A percentile compares a stretch with the other conserved stretches of the same genome.
These are phyloP conservation scores for Ceratocystis papillata DNA, from an alignment of 2,329 filamentous ascomycete species.

Conservation along the genomic window DNA sequence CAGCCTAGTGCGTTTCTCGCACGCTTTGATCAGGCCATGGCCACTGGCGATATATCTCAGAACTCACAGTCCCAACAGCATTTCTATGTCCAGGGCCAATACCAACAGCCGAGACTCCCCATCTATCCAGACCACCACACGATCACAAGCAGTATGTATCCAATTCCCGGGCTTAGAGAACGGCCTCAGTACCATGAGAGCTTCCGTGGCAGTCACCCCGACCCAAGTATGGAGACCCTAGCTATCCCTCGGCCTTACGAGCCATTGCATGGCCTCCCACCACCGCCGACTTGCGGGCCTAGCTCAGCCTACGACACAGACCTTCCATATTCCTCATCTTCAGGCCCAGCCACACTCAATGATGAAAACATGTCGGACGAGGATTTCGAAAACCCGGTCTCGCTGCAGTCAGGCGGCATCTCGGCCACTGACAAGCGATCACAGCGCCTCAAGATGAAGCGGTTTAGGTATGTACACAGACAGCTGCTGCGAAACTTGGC, in stretches of 20 bases:
- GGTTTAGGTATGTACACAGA: slow-evolving; percentile 53
- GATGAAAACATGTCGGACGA: slow-evolving; percentile 44
- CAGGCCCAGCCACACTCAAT: slow-evolving; percentile 33
- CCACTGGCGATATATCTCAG: not conserved
- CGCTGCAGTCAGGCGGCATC: slow-evolving; percentile 33
- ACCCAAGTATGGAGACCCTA: not conserved
- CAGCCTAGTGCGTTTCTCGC: not conserved
- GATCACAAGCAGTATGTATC: not conserved
- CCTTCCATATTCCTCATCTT: not conserved
- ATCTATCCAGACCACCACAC: not conserved
- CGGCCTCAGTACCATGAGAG: not conserved
- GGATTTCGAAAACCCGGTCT: slow-evolving; percentile 29
- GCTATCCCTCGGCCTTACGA: not conserved
- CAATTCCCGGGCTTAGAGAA: not conserved
- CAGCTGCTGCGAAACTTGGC: not conserved
- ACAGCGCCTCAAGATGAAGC: slow-evolving; percentile 59
- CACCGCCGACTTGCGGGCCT: not conserved
- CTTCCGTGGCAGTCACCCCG: not conserved
- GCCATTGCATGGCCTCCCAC: not conserved
- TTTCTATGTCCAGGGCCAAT: not conserved
- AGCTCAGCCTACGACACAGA: not conserved
- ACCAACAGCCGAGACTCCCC: not conserved
- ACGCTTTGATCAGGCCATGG: not conserved
- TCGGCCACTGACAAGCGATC: slow-evolving; percentile 46
- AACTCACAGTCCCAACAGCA: not conserved